phyloP scores from a whole-genome alignment of 164 flowering plant genomes.

The Kingdonia uniflora region DNA sequence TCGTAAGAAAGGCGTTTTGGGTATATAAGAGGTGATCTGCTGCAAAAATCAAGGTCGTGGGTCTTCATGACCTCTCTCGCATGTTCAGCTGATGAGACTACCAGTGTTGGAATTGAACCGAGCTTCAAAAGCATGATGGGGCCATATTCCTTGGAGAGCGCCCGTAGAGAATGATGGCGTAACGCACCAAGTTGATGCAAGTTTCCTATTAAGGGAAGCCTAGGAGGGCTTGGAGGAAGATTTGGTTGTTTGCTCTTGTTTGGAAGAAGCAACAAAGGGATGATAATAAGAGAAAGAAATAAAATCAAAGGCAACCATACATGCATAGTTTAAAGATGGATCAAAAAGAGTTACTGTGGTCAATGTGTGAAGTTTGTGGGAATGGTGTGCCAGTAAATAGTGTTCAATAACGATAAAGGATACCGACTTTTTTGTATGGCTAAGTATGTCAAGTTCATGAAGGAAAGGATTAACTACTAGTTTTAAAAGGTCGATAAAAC shows the following conservation, averaged over 20 bases:
- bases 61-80: slow-evolving; percentile 11
- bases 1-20: slow-evolving; percentile 3
- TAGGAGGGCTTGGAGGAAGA: slow-evolving; percentile 3
- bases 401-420: too few relatives aligned
- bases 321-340: slow-evolving; percentile 9
- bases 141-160: slow-evolving; percentile 2
- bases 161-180: neutral
- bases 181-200: slow-evolving; percentile 4
- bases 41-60: slow-evolving; percentile 7
- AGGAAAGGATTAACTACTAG: too few relatives aligned
- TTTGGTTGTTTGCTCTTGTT: neutral
- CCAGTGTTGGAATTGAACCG: slow-evolving; percentile 1
- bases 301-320: neutral
- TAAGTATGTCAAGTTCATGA: too few relatives aligned
- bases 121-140: slow-evolving; percentile 2
- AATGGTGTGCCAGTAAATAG: too few relatives aligned
- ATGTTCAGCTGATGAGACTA: slow-evolving; percentile 6
- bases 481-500: too few relatives aligned
- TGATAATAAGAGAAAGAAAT: neutral
- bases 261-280: neutral
- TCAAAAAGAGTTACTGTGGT: too few relatives aligned
- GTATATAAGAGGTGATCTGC: slow-evolving; percentile 3
- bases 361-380: too few relatives aligned
- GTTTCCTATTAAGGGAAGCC: slow-evolving; percentile 5
- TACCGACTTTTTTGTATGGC: too few relatives aligned